Base-by-base conservation (phyloP, 2,329 filamentous ascomycete genomes). In the Arthrobotrys megalospora region DNA sequence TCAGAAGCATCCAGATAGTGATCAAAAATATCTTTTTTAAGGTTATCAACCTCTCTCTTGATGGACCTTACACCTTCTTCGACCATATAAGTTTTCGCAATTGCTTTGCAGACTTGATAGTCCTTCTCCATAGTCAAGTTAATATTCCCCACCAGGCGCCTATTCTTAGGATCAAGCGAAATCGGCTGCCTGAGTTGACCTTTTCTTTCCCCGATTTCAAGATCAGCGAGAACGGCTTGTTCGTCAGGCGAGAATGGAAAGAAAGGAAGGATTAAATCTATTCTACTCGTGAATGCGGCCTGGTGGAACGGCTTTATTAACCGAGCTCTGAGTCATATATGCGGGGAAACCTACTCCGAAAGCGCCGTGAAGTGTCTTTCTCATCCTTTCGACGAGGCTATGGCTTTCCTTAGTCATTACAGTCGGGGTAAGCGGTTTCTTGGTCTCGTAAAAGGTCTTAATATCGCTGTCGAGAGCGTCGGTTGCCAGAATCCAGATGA, bases 401-500 rank as follows among this genome's bases (percentile, higher is more conserved):
- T 67, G 45, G 79, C 53, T 24, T 82, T 60, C 11, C 80, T 66
- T 11, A 79, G 63, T 12, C 80, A 75, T 4, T 80, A 70, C 2
- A 80, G 77, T 0, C 80, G 80, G n/a, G 82, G 71, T 2, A 45
- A 50, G n/a, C 80, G 69, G 1, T 81, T 62, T 45, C 32, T 85
- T 68, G 11, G 80, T 66, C 11, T 82, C 78, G 72, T 84, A 87
- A 69, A 86, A 87, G 0, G 81, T 66, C 4, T 83, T 82, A 34
- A 88, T 87, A 0, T 63, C 81, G 0, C 81, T 62, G 60, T 87
- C 85, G 1, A 85, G 81, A 8, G 83, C 82, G 62, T 87, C 87
- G 0, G 86, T 87, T 0, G 85, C 86, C 0, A 88, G 76, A 4
- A 88, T 86, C 85, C 86, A 87, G 7, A 88, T 86, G 0, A 85